phyloP scores from a whole-genome alignment of 371 early-diverging fungal species.

The Mucor indicus region DNA sequence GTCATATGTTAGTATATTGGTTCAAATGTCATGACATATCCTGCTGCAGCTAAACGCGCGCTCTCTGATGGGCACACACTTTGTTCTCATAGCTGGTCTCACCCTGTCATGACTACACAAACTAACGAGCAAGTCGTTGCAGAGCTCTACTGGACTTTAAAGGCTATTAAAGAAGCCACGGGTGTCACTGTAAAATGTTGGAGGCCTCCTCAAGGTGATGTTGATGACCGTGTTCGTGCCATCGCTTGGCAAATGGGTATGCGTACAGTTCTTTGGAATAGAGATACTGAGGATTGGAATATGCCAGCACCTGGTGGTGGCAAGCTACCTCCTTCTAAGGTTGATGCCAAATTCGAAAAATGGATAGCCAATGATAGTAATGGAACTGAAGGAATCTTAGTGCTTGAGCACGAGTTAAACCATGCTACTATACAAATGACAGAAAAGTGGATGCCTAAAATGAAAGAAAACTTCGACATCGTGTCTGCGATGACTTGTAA shows the following conservation, averaged over 20 bases:
- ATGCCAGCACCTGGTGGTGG: conserved; percentile 32
- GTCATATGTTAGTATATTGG: conserved; percentile 18
- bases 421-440: conserved; percentile 40
- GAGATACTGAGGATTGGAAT: conserved; percentile 35
- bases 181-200: conserved; percentile 54
- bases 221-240: conserved; percentile 50
- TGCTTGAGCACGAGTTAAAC: conserved; percentile 47
- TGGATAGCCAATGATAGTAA: conserved; percentile 29
- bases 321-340: conserved; percentile 15
- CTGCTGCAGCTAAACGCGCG: conserved; percentile 26
- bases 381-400: conserved; percentile 28
- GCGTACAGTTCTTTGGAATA: conserved; percentile 33
- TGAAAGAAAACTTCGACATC: conserved; percentile 36
- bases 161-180: conserved; percentile 50
- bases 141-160: conserved; percentile 51
- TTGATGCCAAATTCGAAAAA: conserved; percentile 26
- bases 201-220: conserved; percentile 56
- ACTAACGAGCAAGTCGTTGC: conserved; percentile 53
- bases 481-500: conserved; percentile 48
- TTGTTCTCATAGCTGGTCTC: conserved; percentile 54
- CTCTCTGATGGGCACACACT: conserved; percentile 23
- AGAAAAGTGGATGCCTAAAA: conserved; percentile 40
- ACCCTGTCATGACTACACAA: conserved; percentile 50
- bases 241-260: conserved; percentile 50
- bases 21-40: conserved; percentile 19